Conservation (phyloP, 495 filamentous ascomycete species). For the Diplogelasinospora grovesii region DNA sequence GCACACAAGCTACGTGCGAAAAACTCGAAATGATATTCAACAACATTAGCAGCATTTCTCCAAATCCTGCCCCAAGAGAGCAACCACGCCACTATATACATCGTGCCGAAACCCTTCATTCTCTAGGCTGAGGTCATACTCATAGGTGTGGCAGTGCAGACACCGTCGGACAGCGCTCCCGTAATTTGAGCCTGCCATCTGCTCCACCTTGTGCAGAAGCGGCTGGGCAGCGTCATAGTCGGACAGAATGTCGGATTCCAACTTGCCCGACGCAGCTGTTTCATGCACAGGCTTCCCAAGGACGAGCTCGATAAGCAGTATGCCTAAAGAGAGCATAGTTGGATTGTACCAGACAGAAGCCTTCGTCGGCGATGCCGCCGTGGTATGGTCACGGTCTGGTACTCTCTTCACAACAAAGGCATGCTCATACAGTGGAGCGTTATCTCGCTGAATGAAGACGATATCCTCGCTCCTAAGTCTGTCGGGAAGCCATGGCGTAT, state of each 20-base stretch:
- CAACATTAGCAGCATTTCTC: too few relatives aligned
- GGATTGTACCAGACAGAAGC: neutral
- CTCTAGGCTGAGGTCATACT: too few relatives aligned
- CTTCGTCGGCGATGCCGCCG: neutral
- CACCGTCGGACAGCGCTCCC: constrained; percentile 12
- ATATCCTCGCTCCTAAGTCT: constrained; percentile 18
- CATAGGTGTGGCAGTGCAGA: too few relatives aligned
- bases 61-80: too few relatives aligned
- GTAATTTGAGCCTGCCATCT: constrained; percentile 6
- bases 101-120: too few relatives aligned
- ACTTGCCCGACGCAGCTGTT: neutral
- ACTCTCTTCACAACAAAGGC: neutral
- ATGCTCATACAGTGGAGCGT: neutral
- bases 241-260: neutral
- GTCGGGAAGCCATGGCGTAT: constrained; percentile 19
- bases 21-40: too few relatives aligned
- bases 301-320: constrained; percentile 15
- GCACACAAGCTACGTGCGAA: too few relatives aligned
- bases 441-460: constrained; percentile 10
- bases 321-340: constrained; percentile 8
- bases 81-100: too few relatives aligned
- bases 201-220: neutral
- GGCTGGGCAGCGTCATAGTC: neutral
- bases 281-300: constrained; percentile 8
- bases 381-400: neutral